phyloP scores from a whole-genome alignment of 148 eudicot genomes.

The Rhododendron simsii region DNA sequence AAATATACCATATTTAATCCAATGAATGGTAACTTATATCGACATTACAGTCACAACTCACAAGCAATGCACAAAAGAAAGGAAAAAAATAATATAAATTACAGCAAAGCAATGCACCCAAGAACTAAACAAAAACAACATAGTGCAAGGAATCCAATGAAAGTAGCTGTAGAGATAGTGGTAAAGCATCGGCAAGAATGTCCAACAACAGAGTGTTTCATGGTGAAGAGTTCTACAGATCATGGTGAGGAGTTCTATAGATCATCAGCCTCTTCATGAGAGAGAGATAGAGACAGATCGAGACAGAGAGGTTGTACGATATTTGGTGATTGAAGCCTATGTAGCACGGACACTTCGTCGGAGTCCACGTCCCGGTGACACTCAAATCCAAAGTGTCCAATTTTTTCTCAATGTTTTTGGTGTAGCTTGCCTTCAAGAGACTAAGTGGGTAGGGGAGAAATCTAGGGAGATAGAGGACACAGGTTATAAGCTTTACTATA shows the following conservation, averaged over 20 bases:
- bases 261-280: background rate
- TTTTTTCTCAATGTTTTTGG: background rate
- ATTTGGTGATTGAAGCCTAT: background rate
- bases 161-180: background rate
- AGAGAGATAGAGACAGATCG: background rate
- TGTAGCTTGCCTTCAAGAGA: too few relatives aligned
- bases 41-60: background rate
- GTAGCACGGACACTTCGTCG: background rate
- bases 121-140: background rate
- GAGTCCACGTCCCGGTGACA: background rate
- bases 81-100: background rate
- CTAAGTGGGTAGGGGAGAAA: too few relatives aligned
- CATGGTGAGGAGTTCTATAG: background rate
- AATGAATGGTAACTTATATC: background rate
- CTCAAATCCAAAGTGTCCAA: background rate
- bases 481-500: too few relatives aligned
- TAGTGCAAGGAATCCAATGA: background rate
- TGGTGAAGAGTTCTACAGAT: background rate
- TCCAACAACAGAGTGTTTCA: background rate
- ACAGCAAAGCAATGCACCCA: background rate
- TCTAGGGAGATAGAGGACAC: too few relatives aligned
- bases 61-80: background rate
- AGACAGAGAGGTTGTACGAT: background rate
- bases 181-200: background rate
- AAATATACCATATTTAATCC: background rate